A percentile compares a stretch with the other conserved stretches of the same genome.
Conservation (phyloP, 129 eudicot species). For the Solidago caesia region DNA sequence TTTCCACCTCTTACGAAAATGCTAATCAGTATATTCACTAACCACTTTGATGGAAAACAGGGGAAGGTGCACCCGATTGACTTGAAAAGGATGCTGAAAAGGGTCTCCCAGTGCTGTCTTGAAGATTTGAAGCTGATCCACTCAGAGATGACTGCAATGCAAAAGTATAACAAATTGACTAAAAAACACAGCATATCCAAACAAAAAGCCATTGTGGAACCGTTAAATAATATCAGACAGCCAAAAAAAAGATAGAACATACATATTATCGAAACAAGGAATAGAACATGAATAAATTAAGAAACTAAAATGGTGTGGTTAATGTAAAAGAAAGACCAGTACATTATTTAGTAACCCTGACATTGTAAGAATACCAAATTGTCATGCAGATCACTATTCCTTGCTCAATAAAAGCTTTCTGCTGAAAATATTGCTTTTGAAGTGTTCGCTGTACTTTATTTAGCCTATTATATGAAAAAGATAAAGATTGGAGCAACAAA, state of each 20-base stretch:
- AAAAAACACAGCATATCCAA: not conserved
- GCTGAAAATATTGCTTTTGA: constrained; percentile 22
- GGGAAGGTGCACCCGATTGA: constrained; percentile 92
- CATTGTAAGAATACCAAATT: constrained; percentile 62
- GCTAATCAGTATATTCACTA: constrained; percentile 9
- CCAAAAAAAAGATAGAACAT: too few species aligned
- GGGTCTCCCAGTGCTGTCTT: constrained; percentile 63
- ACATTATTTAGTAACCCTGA: constrained; percentile 84
- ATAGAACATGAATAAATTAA: not conserved
- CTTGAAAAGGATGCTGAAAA: constrained; percentile 69
- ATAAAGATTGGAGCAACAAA: constrained; percentile 26
- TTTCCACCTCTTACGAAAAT: too few species aligned
- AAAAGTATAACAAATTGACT: constrained; percentile 4
- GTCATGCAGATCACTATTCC: constrained; percentile 51
- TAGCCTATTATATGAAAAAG: constrained; percentile 40
- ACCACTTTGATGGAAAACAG: constrained; percentile 78
- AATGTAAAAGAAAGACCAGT: constrained; percentile 26
- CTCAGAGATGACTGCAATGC: constrained; percentile 72
- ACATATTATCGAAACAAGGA: too few species aligned
- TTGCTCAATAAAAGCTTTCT: constrained; percentile 38
- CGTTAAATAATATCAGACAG: too few species aligned
- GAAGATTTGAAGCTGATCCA: constrained; percentile 80
- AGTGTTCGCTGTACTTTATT: constrained; percentile 21
- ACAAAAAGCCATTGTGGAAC: not conserved
- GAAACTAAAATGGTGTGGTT: not conserved